Evolutionary conservation across 306 rosid species (phyloP).

Genomic region (Gynostemma pentaphyllum): DNA sequence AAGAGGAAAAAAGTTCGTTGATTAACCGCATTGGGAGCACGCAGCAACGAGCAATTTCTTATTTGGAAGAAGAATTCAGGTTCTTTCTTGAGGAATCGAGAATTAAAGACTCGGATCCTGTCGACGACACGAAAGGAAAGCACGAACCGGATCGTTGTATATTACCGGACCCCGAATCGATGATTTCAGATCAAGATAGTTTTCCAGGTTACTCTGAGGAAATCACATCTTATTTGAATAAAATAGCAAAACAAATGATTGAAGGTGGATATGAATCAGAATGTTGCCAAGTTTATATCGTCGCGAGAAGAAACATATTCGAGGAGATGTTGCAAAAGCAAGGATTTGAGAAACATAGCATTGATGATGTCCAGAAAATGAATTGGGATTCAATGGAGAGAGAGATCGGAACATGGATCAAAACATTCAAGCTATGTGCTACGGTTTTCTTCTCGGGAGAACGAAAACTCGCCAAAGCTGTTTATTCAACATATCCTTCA

Average conservation of each 20-base stretch:
- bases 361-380: constrained; percentile 47
- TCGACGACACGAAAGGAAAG: constrained; percentile 15
- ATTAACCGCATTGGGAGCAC: constrained; percentile 34
- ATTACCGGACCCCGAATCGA: constrained; percentile 14
- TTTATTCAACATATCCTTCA: constrained; percentile 10
- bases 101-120: constrained; percentile 19
- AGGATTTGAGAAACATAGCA: constrained; percentile 43
- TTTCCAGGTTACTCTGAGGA: constrained; percentile 41
- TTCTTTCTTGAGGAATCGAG: constrained; percentile 39
- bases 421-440: constrained; percentile 24
- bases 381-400: constrained; percentile 39
- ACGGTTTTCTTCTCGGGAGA: constrained; percentile 31
- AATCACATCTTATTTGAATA: constrained; percentile 18
- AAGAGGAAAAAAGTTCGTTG: constrained; percentile 15
- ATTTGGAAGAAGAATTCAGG: constrained; percentile 62
- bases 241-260: constrained; percentile 28
- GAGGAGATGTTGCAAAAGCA: constrained; percentile 25
- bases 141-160: constrained; percentile 12
- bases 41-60: constrained; percentile 41
- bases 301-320: constrained; percentile 27
- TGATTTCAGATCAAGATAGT: not conserved
- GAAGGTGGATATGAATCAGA: constrained; percentile 32
- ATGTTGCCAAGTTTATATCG: constrained; percentile 35
- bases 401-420: constrained; percentile 42
- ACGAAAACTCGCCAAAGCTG: constrained; percentile 19